phyloP scores from a whole-genome alignment of 306 rosid genomes.

The Quercus gilva region DNA sequence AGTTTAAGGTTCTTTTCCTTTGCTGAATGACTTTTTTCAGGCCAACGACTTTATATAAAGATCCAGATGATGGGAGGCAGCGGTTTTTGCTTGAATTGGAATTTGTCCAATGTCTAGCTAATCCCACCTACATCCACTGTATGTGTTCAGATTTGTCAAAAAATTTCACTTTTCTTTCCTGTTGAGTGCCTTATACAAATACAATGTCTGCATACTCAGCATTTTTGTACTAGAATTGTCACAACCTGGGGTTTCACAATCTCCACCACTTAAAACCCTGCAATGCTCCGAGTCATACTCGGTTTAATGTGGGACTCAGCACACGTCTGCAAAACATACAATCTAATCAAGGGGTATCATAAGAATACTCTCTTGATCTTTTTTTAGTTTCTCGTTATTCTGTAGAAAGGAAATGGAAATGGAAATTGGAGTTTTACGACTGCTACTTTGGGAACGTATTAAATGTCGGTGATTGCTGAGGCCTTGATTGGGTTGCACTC shows the following conservation, averaged over 20 bases:
- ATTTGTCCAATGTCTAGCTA: slow-evolving; percentile 89
- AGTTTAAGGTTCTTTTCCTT: slow-evolving; percentile 13
- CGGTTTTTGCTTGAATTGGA: slow-evolving; percentile 93
- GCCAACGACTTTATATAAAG: slow-evolving; percentile 68
- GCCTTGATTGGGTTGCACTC: not conserved
- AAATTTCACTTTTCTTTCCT: slow-evolving; percentile 5
- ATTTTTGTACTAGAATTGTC: not conserved
- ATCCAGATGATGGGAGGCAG: slow-evolving; percentile 92
- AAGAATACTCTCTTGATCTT: too few relatives aligned
- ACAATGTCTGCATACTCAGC: slow-evolving; percentile 1
- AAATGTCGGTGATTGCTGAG: not conserved
- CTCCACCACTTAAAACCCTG: too few relatives aligned
- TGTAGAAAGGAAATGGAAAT: not conserved
- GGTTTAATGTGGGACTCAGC: too few relatives aligned
- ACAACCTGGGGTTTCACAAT: slow-evolving; percentile 49
- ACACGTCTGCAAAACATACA: too few relatives aligned
- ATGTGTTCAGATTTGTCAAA: slow-evolving; percentile 12
- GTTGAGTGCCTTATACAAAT: slow-evolving; percentile 10
- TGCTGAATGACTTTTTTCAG: slow-evolving; percentile 31
- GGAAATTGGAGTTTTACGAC: not conserved
- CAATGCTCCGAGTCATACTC: too few relatives aligned
- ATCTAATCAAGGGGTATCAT: too few relatives aligned
- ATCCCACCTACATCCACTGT: slow-evolving; percentile 96
- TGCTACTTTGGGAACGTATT: not conserved
- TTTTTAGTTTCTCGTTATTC: too few relatives aligned